Evolutionary conservation across 2,329 filamentous ascomycete genomes (phyloP), one percentile per base, ranked within the genome.

Genomic region (Trichoderma sp.): DNA sequence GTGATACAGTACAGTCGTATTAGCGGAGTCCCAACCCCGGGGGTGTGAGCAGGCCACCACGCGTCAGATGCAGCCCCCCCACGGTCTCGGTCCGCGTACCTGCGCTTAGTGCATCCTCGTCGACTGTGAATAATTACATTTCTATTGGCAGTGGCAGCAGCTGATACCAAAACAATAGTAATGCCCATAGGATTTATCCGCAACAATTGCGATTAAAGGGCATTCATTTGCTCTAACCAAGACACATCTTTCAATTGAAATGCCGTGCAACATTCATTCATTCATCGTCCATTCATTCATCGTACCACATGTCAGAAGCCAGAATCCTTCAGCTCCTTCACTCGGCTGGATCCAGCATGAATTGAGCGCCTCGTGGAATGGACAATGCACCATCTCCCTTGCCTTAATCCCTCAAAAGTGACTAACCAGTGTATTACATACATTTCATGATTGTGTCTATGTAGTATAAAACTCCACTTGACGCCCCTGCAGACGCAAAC

Each of bases 41-140:
- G 66, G 66, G 69, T 27, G 69, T 69, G 69, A 56, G 24, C 61
- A 14, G 10, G 47, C 47, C 47, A 47, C 19, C 61, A 52, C 63
- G 68, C 68, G 68, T 68, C 61, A 27, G 11, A 40, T 33, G 37
- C 59, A 55, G 27, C 43, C 57, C 68, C 43, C 57, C 68, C 31
- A 37, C 52, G 27, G 16, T n/a, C 19, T 29, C 52, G n/a, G 21
- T 33, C 31, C 24, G 52, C 43, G 52, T n/a, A 16, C 40, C 16
- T 47, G 35, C 31, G 40, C 6, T n/a, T 49, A 58, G 29, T 19
- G 21, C 27, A 58, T n/a, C 49, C 33, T 24, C 35, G 24, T 33
- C 27, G 4, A 49, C 5, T 11, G 11, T 49, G n/a, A 24, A 24
- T 5, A 4, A 21, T 2, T 49, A n/a, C 47, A 49, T 24, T 11